Conservation (phyloP, 768 basidiomycete species). For the Crucibulum laeve region DNA sequence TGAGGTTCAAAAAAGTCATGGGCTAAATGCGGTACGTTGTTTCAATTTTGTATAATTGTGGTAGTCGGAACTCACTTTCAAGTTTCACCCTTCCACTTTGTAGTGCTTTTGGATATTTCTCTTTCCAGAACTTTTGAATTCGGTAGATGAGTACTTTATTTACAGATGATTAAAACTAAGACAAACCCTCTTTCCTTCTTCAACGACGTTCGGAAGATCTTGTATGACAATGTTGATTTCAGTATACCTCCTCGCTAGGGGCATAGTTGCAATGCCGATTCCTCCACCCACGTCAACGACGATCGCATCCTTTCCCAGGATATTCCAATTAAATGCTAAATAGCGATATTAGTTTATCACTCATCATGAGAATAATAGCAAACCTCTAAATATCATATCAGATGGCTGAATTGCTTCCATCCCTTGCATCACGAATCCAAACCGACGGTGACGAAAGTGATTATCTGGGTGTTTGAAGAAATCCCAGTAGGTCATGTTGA, state of each 20-base stretch:
- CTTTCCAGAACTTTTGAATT: background rate
- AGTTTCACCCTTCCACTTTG: background rate
- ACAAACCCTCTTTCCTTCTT: background rate
- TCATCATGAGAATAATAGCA: background rate
- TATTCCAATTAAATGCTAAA: background rate
- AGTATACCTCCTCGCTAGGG: background rate
- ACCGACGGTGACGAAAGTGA: slow-evolving; percentile 18
- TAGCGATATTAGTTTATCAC: background rate
- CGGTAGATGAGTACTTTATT: background rate
- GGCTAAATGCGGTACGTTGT: slow-evolving; percentile 13
- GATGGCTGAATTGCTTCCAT: slow-evolving; percentile 10
- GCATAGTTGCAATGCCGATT: background rate
- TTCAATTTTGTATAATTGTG: background rate
- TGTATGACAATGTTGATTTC: background rate
- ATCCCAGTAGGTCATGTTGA: slow-evolving; percentile 14
- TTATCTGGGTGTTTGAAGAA: slow-evolving; percentile 16
- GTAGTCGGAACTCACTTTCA: background rate
- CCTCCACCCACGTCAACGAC: slow-evolving; percentile 1
- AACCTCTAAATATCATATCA: slow-evolving; percentile 15
- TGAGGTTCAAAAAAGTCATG: slow-evolving; percentile 55
- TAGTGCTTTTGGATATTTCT: background rate
- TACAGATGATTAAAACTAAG: background rate
- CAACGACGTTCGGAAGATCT: background rate
- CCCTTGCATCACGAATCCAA: slow-evolving; percentile 21
- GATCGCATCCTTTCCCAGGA: background rate